Evolutionary conservation across 345 rosid species (phyloP).

Genomic region (Acer negundo): DNA sequence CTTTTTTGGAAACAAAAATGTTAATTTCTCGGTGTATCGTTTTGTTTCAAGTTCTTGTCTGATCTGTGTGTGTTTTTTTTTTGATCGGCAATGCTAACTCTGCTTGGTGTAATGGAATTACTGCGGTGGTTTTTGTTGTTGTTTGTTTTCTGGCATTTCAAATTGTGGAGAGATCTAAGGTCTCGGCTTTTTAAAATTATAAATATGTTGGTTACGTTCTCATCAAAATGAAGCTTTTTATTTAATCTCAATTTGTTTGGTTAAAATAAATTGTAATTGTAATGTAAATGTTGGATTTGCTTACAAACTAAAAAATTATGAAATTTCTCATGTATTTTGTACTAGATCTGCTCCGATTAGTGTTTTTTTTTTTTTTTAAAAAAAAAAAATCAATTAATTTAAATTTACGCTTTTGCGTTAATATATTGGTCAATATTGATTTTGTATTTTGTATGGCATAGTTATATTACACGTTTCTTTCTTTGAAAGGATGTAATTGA

Average conservation of each 20-base stretch:
- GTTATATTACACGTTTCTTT: neutral
- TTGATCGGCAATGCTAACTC: neutral
- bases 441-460: neutral
- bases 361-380: neutral
- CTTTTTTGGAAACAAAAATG: no score
- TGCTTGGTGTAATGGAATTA: slow-evolving; percentile 19
- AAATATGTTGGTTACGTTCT: neutral
- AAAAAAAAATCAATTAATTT: no score
- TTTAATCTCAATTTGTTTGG: neutral
- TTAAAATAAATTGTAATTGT: neutral
- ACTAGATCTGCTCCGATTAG: slow-evolving; percentile 15
- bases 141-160: neutral
- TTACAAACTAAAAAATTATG: neutral
- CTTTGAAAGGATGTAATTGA: neutral
- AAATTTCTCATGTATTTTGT: neutral
- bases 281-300: neutral
- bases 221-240: neutral
- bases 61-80: slow-evolving; percentile 16
- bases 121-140: neutral
- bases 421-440: neutral
- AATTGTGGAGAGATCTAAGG: neutral
- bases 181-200: neutral
- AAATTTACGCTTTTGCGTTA: neutral
- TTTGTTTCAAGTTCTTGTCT: neutral
- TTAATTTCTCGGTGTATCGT: no score